Percentiles rank a stretch among this genome's conserved stretches.
These are phyloP conservation scores for Penicillium expansum DNA, from an alignment of 2,329 filamentous ascomycete species.

Conservation along the genomic window DNA sequence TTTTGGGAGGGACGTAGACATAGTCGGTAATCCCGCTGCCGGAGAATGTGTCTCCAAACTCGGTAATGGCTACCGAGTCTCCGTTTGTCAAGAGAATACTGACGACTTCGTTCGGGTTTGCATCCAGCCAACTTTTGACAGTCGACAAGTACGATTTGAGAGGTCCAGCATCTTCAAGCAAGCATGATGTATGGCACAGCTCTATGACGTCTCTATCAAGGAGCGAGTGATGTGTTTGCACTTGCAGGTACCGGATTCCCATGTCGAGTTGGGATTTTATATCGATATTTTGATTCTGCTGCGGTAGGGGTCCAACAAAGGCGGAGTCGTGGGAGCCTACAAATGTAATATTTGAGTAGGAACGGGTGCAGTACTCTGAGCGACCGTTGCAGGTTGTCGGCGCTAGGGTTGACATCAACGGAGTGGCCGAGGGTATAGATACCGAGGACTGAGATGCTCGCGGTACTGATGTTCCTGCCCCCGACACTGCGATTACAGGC, in stretches of 20 bases:
- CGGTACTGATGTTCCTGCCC: not conserved
- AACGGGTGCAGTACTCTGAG: constrained; percentile 53
- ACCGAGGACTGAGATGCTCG: constrained; percentile 3
- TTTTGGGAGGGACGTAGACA: constrained; percentile 38
- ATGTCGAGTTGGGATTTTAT: constrained; percentile 58
- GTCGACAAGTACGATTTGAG: constrained; percentile 56
- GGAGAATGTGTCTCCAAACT: constrained; percentile 36
- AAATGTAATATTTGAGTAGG: constrained; percentile 60
- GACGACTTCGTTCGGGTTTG: constrained; percentile 59
- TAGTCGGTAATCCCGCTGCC: constrained; percentile 34
- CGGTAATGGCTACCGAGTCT: constrained; percentile 42
- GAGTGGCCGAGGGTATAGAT: constrained; percentile 5
- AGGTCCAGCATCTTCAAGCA: constrained; percentile 57
- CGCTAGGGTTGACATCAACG: constrained; percentile 2
- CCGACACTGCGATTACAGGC: not conserved
- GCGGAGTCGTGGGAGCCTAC: constrained; percentile 65
- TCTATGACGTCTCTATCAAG: constrained; percentile 51
- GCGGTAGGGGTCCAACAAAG: constrained; percentile 56
- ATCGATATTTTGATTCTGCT: constrained; percentile 61
- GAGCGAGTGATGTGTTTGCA: constrained; percentile 57
- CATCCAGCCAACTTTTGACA: constrained; percentile 60
- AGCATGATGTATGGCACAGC: constrained; percentile 65
- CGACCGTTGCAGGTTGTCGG: constrained; percentile 57
- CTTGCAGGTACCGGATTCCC: constrained; percentile 64
- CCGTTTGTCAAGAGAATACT: constrained; percentile 63